These are phyloP conservation scores for Cercospora berteroae DNA, from an alignment of 2,329 filamentous ascomycete genomes.

Conservation along the genomic window DNA sequence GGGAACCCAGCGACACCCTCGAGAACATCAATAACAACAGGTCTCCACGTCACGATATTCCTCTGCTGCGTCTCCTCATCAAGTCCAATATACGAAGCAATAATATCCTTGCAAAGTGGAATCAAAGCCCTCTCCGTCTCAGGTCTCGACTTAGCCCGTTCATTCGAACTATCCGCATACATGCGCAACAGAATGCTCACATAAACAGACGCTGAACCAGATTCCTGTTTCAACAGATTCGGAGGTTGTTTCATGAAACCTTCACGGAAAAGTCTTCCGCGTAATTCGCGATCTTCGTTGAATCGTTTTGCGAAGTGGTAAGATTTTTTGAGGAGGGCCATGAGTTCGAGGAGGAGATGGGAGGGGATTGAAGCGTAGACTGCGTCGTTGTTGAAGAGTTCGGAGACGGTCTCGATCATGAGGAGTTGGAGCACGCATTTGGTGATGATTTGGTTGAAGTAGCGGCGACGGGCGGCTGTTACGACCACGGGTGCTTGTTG, in stretches of 20 bases:
- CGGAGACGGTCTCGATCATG: constrained; percentile 99
- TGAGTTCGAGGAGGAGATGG: constrained; percentile 80
- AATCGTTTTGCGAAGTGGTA: constrained; percentile 97
- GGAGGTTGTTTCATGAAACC: constrained; percentile 99
- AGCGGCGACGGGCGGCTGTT: constrained; percentile 84
- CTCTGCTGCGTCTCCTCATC: constrained; percentile 96
- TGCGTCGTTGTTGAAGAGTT: constrained; percentile 94
- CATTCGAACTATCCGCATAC: constrained; percentile 86
- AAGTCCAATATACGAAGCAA: constrained; percentile 76
- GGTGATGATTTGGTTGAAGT: constrained; percentile 99
- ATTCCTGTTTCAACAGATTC: constrained; percentile 96
- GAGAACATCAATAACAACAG: constrained; percentile 93
- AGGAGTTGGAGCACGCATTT: constrained; percentile 95
- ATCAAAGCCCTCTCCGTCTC: constrained; percentile 91
- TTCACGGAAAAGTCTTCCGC: constrained; percentile 91
- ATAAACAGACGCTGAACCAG: constrained; percentile 87
- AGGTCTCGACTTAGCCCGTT: constrained; percentile 72
- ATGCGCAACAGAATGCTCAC: constrained; percentile 94
- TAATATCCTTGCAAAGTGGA: constrained; percentile 91
- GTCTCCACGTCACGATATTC: constrained; percentile 95
- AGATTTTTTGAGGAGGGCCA: constrained; percentile 90
- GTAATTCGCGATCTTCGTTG: constrained; percentile 94
- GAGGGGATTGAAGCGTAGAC: constrained; percentile 94
- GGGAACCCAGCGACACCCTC: constrained; percentile 90
- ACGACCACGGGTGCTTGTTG: constrained; percentile 87